Evolutionary conservation across 306 rosid genomes (phyloP), one percentile per base, ranked within the genome.

Genomic region (Castanopsis chinensis): DNA sequence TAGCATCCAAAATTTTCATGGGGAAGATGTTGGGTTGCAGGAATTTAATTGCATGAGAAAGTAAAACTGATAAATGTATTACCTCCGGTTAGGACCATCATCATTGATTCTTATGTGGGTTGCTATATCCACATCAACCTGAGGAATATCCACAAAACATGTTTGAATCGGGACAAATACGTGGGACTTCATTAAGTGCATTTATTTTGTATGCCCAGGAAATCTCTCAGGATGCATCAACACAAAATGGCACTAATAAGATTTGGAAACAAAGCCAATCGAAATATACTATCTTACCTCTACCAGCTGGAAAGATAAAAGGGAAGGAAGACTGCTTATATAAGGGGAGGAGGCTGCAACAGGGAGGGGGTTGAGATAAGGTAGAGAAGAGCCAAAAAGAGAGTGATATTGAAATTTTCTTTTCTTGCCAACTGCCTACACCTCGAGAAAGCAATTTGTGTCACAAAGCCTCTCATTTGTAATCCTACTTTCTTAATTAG

Each of bases 61-160:
- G 71, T 77, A 76, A 79, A 55, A 63, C 57, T 14, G 76, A 70
- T 7, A 27, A 28, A 54, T 55, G 82, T 43, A 61, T 85, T 89
- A 91, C 97, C 97, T 94, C 80, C 93, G 84, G 76, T 85, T 75
- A 25, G 91, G 93, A 75, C 97, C 90, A 45, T 94, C 97, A 9
- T 84, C 87, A 5, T 69, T 57, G 77, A 94, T n/a, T n/a, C 14
- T 85, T 83, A 92, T 80, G 77, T 77, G 97, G 73, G 97, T 92
- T 76, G 94, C 98, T 79, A 92, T 83, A 85, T 94, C 97, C 81
- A 94, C 94, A 79, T 92, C 97, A 83, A 92, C 90, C 98, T 92
- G 87, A 79, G 79, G 67, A 69, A 69, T 70, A 30, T 57, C 23
- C 68, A 68, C n/a, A 73, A 11, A 10, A 61, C 43, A 74, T 35